These are phyloP conservation scores for Fusarium acutatum DNA, from an alignment of 2,329 filamentous ascomycete species.

Conservation along the genomic window DNA sequence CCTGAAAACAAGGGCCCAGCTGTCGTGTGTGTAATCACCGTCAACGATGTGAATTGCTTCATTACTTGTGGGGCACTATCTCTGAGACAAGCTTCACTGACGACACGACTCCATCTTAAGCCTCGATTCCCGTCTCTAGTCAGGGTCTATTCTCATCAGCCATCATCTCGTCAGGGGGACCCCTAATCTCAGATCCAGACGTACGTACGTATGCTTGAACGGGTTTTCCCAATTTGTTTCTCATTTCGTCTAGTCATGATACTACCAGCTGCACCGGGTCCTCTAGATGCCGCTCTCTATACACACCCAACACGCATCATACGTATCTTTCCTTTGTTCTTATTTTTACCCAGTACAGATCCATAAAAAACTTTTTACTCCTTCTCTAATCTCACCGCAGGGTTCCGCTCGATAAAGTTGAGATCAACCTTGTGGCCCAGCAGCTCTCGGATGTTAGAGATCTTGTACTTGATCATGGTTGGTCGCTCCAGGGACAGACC, in stretches of 20 bases:
- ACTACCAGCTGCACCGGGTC: slow-evolving; percentile 8
- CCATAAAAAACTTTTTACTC: slow-evolving; percentile 57
- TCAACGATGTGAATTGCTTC: slow-evolving; percentile 20
- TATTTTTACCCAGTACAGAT: background rate
- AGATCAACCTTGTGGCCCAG: slow-evolving; percentile 96
- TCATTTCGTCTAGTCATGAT: slow-evolving; percentile 37
- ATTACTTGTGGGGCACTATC: slow-evolving; percentile 15
- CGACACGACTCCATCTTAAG: slow-evolving; percentile 27
- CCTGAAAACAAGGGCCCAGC: slow-evolving; percentile 15
- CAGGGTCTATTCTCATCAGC: slow-evolving; percentile 28
- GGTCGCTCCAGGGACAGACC: slow-evolving; percentile 91
- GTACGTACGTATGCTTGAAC: slow-evolving; percentile 2
- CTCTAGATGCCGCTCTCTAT: slow-evolving; percentile 25
- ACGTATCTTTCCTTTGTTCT: background rate
- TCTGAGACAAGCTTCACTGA: slow-evolving; percentile 23
- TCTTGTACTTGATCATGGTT: slow-evolving; percentile 96
- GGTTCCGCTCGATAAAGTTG: slow-evolving; percentile 89
- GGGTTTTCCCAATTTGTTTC: slow-evolving; percentile 10
- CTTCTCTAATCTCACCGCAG: slow-evolving; percentile 89
- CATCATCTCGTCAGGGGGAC: slow-evolving; percentile 1
- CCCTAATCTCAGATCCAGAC: slow-evolving; percentile 6
- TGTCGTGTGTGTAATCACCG: slow-evolving; percentile 23
- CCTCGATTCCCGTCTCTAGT: slow-evolving; percentile 32
- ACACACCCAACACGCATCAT: slow-evolving; percentile 1
- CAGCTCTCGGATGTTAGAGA: slow-evolving; percentile 90